Evolutionary conservation across 208 protist species (phyloP).

Genomic region (Crithidia thermophila): DNA sequence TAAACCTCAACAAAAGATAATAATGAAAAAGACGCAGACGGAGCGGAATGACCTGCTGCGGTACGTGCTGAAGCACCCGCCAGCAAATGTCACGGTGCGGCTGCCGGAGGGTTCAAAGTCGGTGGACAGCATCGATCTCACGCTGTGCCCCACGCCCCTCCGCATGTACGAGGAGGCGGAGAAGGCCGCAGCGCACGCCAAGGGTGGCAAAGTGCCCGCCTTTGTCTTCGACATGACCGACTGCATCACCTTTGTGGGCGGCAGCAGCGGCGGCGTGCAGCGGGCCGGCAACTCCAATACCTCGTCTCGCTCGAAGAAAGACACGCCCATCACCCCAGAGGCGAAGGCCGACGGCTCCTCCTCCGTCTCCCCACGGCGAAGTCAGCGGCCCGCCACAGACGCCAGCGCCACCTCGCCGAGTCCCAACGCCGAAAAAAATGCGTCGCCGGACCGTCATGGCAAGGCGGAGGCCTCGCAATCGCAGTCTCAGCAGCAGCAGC

Average conservation of each 20-base stretch:
- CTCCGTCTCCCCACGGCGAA: not conserved
- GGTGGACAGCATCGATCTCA: conserved; percentile 43
- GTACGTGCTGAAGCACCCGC: conserved; percentile 58
- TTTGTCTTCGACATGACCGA: conserved; percentile 33
- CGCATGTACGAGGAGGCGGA: conserved; percentile 39
- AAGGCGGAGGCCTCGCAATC: conserved; percentile 8
- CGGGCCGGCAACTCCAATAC: not conserved
- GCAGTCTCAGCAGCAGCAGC: too few relatives aligned
- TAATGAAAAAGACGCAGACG: conserved; percentile 31
- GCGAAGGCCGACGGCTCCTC: not conserved
- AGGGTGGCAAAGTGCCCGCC: conserved; percentile 5
- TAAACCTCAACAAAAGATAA: too few relatives aligned
- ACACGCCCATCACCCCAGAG: not conserved
- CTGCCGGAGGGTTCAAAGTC: conserved; percentile 29
- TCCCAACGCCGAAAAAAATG: not conserved
- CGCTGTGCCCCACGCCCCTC: conserved; percentile 35
- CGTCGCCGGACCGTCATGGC: not conserved
- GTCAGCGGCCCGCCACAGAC: not conserved
- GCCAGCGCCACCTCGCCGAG: not conserved
- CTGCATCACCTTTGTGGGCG: conserved; percentile 13
- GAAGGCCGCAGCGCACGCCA: conserved; percentile 16
- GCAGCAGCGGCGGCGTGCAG: conserved; percentile 31
- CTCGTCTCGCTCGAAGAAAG: too few relatives aligned
- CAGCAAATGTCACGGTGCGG: conserved; percentile 45
- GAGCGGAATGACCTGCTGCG: conserved; percentile 61